Percentiles rank a stretch among this genome's conserved stretches.
phyloP scores from a whole-genome alignment of 495 filamentous ascomycete species.

The Massariosphaeria phaeospora region DNA sequence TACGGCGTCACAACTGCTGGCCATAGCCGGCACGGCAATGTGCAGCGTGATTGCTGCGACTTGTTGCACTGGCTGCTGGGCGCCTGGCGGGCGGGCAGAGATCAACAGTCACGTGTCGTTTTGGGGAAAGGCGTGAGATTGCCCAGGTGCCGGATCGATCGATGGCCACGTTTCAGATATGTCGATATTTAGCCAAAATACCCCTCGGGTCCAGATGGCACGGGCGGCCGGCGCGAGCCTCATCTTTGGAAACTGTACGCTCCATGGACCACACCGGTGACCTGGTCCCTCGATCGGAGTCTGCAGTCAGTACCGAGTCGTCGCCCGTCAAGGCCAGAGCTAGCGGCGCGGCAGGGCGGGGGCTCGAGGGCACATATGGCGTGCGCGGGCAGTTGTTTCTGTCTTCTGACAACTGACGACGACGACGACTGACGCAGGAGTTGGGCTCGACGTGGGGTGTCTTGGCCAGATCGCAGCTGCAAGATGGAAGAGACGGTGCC shows the following conservation, averaged over 20 bases:
- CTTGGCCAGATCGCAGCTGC: conserved; percentile 4
- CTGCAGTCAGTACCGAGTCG: conserved; percentile 21
- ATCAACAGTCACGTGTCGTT: conserved; percentile 8
- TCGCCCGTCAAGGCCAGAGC: conserved; percentile 9
- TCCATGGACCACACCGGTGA: conserved; percentile 12
- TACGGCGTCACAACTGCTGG: too few species aligned
- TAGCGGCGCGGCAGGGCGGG: neutral
- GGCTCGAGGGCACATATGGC: neutral
- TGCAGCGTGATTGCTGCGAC: too few species aligned
- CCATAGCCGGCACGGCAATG: too few species aligned
- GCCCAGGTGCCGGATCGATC: conserved; percentile 33
- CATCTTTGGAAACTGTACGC: conserved; percentile 5
- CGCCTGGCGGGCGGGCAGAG: too few species aligned
- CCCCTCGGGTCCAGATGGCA: neutral
- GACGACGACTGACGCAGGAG: neutral
- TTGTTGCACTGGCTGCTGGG: too few species aligned
- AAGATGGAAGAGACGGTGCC: too few species aligned
- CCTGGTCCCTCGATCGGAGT: conserved; percentile 26
- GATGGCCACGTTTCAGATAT: conserved; percentile 27
- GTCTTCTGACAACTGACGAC: neutral
- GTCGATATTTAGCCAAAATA: conserved; percentile 25
- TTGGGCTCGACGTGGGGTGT: conserved; percentile 22
- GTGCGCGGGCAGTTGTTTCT: too few species aligned
- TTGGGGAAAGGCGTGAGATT: conserved; percentile 9
- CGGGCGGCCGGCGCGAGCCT: neutral